Conservation (phyloP, 2,329 filamentous ascomycete genomes). For the Hymenoscyphus scutula region DNA sequence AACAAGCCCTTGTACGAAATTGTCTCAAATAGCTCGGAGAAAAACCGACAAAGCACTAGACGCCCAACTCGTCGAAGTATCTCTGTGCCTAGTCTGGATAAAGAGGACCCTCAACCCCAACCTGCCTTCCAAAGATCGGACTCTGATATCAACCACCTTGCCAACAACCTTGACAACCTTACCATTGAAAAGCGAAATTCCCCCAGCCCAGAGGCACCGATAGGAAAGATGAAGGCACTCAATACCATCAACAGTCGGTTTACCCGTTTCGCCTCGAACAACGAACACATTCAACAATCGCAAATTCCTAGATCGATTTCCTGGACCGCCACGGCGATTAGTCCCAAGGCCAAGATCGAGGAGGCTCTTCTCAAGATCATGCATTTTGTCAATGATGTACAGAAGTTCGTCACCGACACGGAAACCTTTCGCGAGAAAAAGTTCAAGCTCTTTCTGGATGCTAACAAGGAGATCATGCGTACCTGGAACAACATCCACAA, state of each 20-base stretch:
- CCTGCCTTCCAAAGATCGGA: not conserved
- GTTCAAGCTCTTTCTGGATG: slow-evolving; percentile 13
- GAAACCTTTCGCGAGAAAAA: not conserved
- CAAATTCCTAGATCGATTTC: not conserved
- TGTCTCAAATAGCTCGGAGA: not conserved
- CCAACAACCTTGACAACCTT: not conserved
- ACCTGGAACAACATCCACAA: slow-evolving; percentile 8
- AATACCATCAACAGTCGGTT: not conserved
- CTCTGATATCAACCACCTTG: not conserved
- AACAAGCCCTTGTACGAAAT: not conserved
- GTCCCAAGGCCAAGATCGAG: slow-evolving; percentile 7
- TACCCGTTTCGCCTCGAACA: not conserved
- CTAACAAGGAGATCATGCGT: slow-evolving; percentile 16
- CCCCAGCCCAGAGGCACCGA: not conserved
- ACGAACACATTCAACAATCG: not conserved
- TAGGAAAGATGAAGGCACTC: not conserved
- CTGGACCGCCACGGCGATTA: slow-evolving; percentile 6
- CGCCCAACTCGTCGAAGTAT: not conserved
- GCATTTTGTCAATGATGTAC: not conserved
- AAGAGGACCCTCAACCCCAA: not conserved
- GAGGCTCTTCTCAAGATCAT: slow-evolving; percentile 1
- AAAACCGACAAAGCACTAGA: not conserved
- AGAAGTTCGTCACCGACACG: not conserved
- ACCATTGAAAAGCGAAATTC: not conserved
- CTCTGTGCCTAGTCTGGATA: not conserved